Percentiles rank a stretch among this genome's conserved stretches.
Evolutionary conservation across 2,329 filamentous ascomycete species (phyloP).

Genomic region (Sclerotinia subarctica): DNA sequence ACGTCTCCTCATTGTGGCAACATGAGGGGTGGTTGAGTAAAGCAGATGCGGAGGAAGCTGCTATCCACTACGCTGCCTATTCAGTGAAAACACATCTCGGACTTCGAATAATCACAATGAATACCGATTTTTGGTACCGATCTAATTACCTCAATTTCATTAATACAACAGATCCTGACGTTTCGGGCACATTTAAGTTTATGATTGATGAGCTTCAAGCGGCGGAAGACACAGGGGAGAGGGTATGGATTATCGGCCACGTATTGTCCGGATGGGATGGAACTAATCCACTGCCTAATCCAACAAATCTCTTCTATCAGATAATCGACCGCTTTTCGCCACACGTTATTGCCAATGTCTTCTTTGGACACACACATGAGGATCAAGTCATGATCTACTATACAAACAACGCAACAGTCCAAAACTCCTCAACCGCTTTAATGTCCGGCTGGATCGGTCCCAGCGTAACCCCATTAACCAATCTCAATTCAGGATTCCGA

Average conservation of each 20-base stretch:
- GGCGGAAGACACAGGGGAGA: slow-evolving; percentile 49
- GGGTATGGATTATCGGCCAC: slow-evolving; percentile 54
- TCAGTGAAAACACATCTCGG: slow-evolving; percentile 52
- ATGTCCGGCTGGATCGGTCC: slow-evolving; percentile 52
- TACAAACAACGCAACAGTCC: slow-evolving; percentile 48
- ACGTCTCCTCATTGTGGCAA: slow-evolving; percentile 53
- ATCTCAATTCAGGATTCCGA: slow-evolving; percentile 52
- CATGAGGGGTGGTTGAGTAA: slow-evolving; percentile 54
- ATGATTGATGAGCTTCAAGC: slow-evolving; percentile 51
- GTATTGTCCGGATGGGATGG: slow-evolving; percentile 57
- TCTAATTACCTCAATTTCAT: slow-evolving; percentile 49
- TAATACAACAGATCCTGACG: slow-evolving; percentile 51
- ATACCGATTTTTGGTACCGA: slow-evolving; percentile 50
- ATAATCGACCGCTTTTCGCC: slow-evolving; percentile 54
- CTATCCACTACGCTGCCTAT: slow-evolving; percentile 54
- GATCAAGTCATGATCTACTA: slow-evolving; percentile 55
- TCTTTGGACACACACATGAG: slow-evolving; percentile 55
- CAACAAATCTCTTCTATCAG: slow-evolving; percentile 52
- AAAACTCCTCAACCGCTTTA: slow-evolving; percentile 43
- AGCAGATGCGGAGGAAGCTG: slow-evolving; percentile 45
- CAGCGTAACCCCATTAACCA: slow-evolving; percentile 51
- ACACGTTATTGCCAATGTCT: slow-evolving; percentile 53
- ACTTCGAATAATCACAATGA: slow-evolving; percentile 51
- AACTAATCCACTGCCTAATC: slow-evolving; percentile 51
- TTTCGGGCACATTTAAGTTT: slow-evolving; percentile 48